phyloP scores from a whole-genome alignment of 345 rosid species.

The Fremontodendron californicum region DNA sequence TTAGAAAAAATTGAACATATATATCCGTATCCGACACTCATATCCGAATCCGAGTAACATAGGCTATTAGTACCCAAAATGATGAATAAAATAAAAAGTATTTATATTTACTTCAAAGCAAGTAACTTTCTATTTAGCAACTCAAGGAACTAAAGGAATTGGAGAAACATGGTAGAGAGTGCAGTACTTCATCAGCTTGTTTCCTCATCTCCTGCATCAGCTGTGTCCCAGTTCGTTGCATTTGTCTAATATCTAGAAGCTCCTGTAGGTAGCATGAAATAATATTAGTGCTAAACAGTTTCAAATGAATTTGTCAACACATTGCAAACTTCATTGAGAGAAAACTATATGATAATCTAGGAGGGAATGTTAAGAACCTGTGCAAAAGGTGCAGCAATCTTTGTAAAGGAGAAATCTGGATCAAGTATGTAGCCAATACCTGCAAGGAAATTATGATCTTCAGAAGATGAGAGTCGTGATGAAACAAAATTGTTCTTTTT shows the following conservation, averaged over 20 bases:
- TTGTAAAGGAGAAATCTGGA: constrained; percentile 76
- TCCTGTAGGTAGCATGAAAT: constrained; percentile 45
- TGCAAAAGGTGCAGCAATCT: constrained; percentile 88
- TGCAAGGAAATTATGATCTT: constrained; percentile 27
- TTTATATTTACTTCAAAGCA: neutral
- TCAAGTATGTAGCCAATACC: constrained; percentile 82
- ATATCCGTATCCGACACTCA: no score
- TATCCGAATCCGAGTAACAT: no score
- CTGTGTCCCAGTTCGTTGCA: constrained; percentile 46
- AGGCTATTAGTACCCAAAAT: constrained; percentile 14
- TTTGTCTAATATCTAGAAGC: constrained; percentile 61
- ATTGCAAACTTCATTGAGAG: neutral
- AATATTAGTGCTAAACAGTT: neutral
- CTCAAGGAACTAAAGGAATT: constrained; percentile 1
- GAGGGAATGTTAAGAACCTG: constrained; percentile 48
- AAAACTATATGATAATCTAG: neutral
- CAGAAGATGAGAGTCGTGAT: neutral
- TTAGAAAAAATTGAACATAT: no score
- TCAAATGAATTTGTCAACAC: neutral
- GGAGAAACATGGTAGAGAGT: constrained; percentile 3
- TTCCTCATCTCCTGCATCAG: constrained; percentile 71
- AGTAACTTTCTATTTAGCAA: neutral
- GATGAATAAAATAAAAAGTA: neutral
- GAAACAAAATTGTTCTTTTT: neutral
- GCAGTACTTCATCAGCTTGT: constrained; percentile 77